Evolutionary conservation across 176 grass and related monocot genomes (phyloP).

Genomic region (Carex littledalei): DNA sequence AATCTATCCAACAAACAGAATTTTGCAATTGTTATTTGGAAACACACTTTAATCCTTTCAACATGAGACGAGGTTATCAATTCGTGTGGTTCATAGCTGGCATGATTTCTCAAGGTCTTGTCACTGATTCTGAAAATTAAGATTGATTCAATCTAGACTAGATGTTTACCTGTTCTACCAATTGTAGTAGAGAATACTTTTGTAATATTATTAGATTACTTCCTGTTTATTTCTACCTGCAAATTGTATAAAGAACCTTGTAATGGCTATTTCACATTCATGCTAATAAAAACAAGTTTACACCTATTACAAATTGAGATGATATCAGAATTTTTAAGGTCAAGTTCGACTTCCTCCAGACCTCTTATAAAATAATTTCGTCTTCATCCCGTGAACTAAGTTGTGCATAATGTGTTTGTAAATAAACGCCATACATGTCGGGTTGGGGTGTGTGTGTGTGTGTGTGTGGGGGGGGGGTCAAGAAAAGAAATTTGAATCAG

Average conservation of each 20-base stretch:
- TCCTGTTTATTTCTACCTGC: not conserved
- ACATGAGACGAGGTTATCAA: not conserved
- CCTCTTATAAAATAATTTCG: not conserved
- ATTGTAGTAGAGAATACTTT: not conserved
- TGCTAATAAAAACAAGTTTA: not conserved
- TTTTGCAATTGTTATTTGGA: slow-evolving; percentile 1
- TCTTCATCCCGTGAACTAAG: too few relatives aligned
- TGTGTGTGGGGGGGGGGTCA: too few relatives aligned
- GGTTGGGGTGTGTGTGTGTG: too few relatives aligned
- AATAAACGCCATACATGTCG: too few relatives aligned
- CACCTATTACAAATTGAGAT: not conserved
- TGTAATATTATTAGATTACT: not conserved
- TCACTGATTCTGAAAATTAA: not conserved
- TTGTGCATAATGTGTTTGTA: too few relatives aligned
- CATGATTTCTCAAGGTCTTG: not conserved
- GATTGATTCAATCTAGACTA: not conserved
- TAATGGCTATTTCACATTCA: not conserved
- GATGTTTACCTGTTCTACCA: not conserved
- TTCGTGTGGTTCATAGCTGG: not conserved
- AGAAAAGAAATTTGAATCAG: too few relatives aligned
- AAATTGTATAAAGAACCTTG: not conserved
- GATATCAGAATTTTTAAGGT: not conserved
- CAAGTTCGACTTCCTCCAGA: not conserved
- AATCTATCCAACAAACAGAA: not conserved
- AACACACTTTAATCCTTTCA: not conserved